Evolutionary conservation across 495 filamentous ascomycete genomes (phyloP), one percentile per base, ranked within the genome.

Genomic region (Wilcoxina mikolae): DNA sequence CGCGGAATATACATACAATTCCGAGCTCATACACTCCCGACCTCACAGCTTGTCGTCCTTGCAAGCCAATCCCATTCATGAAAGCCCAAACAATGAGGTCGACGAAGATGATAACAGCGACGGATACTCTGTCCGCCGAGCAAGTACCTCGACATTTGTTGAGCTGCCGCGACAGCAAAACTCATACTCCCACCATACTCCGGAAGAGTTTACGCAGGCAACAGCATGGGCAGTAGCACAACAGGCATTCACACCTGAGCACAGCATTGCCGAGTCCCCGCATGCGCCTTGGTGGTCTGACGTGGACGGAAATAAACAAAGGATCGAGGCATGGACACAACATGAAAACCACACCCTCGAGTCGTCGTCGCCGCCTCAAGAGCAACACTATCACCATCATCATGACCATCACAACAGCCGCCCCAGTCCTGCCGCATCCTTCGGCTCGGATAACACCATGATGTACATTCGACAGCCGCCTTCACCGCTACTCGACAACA

Each of bases 1-100:
- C 12, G 20, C 24, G 12, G 3, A 28, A 29, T 29, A 26, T 33
- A 24, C 7, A 43, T 33, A 18, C 24, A 38, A 23, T 31, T 18
- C 43, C 2, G 45, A 17, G 10, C 51, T 48, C 24, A 26, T n/a
- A 24, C 22, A 18, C 43, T 38, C 60, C 33, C 56, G 60, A 17
- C 53, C 61, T 2, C 61, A 64, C 42, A 64, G 60, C 60, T 64
- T 64, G 60, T 64, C 60, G 18, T 48, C 24, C 12, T 18, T 45
- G 7, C 42, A 45, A 5, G 18, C 9, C 42, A 24, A n/a, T n/a
- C 5, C 42, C 9, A 45, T 45, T 18, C 15, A n/a, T 18, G 42
- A 45, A 24, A 45, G 9, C 42, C 18, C 42, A 5, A 45, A n/a
- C n/a, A n/a, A n/a, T n/a, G n/a, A n/a, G n/a, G n/a, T n/a, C n/a